Evolutionary conservation across 1,284 basidiomycete species (phyloP), one percentile per base, ranked within the genome.

Genomic region (Entoloma clypeatum): DNA sequence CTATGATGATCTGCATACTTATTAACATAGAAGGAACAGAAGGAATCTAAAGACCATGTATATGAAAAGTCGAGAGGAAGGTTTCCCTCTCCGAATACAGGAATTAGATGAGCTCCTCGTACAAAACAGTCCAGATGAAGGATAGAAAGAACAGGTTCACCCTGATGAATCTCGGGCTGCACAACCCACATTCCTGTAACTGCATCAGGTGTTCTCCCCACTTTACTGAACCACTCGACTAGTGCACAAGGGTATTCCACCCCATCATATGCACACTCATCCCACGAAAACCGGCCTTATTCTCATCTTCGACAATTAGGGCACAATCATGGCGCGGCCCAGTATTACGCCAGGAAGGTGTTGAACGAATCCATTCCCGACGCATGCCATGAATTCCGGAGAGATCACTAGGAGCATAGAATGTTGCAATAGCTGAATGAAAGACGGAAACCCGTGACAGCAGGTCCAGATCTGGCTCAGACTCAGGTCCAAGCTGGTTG

Each of bases 361-460:
- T 53, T 4, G 54, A 48, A 2, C 36, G 8, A 32, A 63, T 64
- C 3, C 41, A 34, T 45, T 64, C 56, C 4, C 43, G 40, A 3
- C 43, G 43, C 51, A 62, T 49, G 11, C 55, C 50, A 2, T 51
- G 36, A 2, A 38, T 27, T 7, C 60, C 53, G 29, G 52, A 47
- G 1, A 53, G 37, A 35, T 66, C 51, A 30, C 61, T 65, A 0
- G 59, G 63, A 0, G 54, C 53, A 47, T 54, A 40, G 39, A 28
- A 41, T 10, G n/a, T 24, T 25, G 18, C 14, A 3, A 28, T 28
- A 4, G 11, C 26, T 28, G 11, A 10, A n/a, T n/a, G n/a, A n/a
- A n/a, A n/a, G n/a, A n/a, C n/a, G n/a, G n/a, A n/a, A n/a, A n/a
- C n/a, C n/a, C n/a, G n/a, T n/a, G n/a, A n/a, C n/a, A n/a, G n/a